Base-by-base conservation (phyloP, 176 grass and related monocot species). In the Bothriochloa decipiens region DNA sequence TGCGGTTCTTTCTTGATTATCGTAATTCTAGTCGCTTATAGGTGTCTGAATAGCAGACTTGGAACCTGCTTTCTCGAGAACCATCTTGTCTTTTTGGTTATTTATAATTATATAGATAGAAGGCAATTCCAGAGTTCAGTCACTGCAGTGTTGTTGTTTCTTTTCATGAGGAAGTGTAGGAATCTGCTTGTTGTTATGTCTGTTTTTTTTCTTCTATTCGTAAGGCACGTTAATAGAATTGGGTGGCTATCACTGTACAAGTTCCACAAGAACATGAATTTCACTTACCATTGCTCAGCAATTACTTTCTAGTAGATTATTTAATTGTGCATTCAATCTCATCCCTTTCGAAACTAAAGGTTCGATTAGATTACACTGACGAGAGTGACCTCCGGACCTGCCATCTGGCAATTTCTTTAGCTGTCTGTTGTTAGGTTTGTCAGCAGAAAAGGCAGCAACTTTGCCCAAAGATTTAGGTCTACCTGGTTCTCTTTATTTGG, bases 1-100 rank as follows among this genome's bases (percentile, higher is more conserved):
- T 41, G 46, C 49, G 26, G 42, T 72, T 90, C 43, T 71, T 26
- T 79, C 47, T 83, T 68, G 83, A 58, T 47, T 36, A 11, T 72
- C 20, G 6, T 20, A 86, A 46, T 78, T 49, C 16, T 49, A 29
- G 28, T 49, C 18, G 1, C 4, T n/a, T n/a, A n/a, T 61, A 46
- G 53, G 18, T 72, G 23, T 50, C 13, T 65, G 75, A 36, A 70
- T 71, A 55, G 45, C 35, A 64, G 58, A 67, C 45, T 26, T 36
- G 14, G 6, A 43, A 45, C 76, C 62, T 88, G 42, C 42, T 43
- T 79, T 42, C 0, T 15, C 5, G 66, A 50, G 74, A 84, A 66
- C 47, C 6, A 37, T 45, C 7, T 26, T 60, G 22, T 33, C 15
- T 45, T 25, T 74, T 80, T 27, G 16, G 46, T 11, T 84, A 67